phyloP scores from a whole-genome alignment of 345 rosid genomes.

The Salix udensis region DNA sequence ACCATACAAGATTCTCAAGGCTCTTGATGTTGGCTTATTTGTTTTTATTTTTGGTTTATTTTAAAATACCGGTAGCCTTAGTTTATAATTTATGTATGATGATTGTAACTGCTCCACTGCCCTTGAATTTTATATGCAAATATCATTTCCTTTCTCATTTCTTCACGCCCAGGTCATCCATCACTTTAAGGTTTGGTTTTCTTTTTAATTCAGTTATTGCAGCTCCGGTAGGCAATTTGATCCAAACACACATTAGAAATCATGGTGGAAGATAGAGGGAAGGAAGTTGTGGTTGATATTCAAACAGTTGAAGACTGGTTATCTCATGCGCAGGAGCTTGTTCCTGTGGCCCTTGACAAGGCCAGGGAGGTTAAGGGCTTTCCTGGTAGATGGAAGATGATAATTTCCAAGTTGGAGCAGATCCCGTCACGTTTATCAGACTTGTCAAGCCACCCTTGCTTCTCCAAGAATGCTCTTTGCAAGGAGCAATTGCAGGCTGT shows the following conservation, averaged over 20 bases:
- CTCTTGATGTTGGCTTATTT: slow-evolving; percentile 39
- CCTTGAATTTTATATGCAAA: slow-evolving; percentile 32
- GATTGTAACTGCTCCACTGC: slow-evolving; percentile 72
- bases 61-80: slow-evolving; percentile 15
- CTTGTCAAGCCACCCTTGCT: slow-evolving; percentile 91
- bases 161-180: slow-evolving; percentile 31
- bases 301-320: slow-evolving; percentile 74
- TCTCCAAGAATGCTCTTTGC: slow-evolving; percentile 77
- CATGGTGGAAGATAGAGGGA: slow-evolving; percentile 49
- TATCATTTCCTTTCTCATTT: slow-evolving; percentile 14
- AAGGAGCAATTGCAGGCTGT: slow-evolving; percentile 84
- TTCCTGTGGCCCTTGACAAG: slow-evolving; percentile 52
- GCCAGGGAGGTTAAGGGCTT: slow-evolving; percentile 67
- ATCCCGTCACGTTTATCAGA: slow-evolving; percentile 72
- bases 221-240: slow-evolving; percentile 28
- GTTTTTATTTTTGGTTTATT: slow-evolving; percentile 32
- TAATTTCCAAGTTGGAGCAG: slow-evolving; percentile 73
- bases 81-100: slow-evolving; percentile 34
- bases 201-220: slow-evolving; percentile 28
- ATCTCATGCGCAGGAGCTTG: slow-evolving; percentile 60
- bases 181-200: slow-evolving; percentile 21
- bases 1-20: slow-evolving; percentile 54
- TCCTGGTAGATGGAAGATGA: slow-evolving; percentile 83
- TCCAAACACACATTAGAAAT: slow-evolving; percentile 25
- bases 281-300: slow-evolving; percentile 22